These are phyloP conservation scores for Yamadazyma ubonensis DNA, from an alignment of 805 yeast species.

Conservation along the genomic window DNA sequence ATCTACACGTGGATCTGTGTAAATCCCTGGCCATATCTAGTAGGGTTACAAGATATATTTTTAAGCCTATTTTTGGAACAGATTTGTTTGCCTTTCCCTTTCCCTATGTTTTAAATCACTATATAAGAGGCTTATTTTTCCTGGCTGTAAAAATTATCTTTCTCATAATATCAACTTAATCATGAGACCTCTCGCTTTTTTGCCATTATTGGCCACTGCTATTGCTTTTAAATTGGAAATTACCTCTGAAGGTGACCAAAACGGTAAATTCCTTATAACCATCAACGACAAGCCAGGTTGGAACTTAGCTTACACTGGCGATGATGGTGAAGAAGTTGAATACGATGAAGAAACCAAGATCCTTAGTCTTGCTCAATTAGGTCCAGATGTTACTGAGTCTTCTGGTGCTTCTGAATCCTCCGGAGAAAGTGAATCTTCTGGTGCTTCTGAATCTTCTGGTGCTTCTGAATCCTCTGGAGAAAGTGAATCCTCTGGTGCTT, in stretches of 20 bases:
- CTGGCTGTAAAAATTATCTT: neutral
- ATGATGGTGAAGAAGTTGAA: conserved; percentile 11
- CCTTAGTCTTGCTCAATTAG: neutral
- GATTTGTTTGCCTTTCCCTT: neutral
- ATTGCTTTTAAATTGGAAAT: conserved; percentile 1
- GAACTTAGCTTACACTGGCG: conserved; percentile 32
- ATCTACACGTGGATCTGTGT: neutral
- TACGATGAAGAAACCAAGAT: conserved; percentile 1
- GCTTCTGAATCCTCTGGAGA: conserved; percentile 4
- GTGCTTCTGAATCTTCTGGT: conserved; percentile 17
- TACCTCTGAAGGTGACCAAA: neutral
- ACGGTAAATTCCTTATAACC: conserved; percentile 25
- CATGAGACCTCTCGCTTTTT: neutral
- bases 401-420: neutral
- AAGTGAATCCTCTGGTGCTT: conserved; percentile 14
- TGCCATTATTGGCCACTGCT: conserved; percentile 3
- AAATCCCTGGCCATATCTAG: neutral
- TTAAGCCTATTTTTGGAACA: conserved; percentile 1
- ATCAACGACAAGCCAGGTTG: conserved; percentile 48
- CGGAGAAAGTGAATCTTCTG: conserved; percentile 11
- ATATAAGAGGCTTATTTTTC: neutral
- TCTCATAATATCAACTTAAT: neutral
- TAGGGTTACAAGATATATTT: neutral
- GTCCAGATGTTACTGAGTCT: neutral
- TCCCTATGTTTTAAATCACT: neutral